Conservation (phyloP, 2,329 filamentous ascomycete species). For the Curvularia hawaiiensis region DNA sequence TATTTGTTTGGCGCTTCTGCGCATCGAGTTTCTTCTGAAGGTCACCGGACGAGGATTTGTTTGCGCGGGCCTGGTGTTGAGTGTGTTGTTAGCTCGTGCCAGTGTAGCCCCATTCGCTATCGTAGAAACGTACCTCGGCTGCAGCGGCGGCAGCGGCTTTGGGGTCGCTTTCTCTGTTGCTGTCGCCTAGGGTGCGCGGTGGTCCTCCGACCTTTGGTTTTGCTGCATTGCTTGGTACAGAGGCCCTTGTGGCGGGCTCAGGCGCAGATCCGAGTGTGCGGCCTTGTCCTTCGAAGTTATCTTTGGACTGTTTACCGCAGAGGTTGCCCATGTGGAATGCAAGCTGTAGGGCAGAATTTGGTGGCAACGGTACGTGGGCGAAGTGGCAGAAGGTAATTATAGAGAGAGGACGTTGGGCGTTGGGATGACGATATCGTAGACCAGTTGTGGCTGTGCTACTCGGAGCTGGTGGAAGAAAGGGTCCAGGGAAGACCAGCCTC, state of each 20-base stretch:
- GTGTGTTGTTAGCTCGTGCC: constrained; percentile 14
- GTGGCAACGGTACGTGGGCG: neutral
- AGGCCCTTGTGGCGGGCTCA: constrained; percentile 51
- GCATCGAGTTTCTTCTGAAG: constrained; percentile 68
- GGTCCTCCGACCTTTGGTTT: constrained; percentile 53
- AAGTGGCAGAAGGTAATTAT: neutral
- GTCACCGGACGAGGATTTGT: constrained; percentile 60
- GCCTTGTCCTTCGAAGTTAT: constrained; percentile 72
- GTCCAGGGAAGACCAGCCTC: constrained; percentile 26
- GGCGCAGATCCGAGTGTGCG: constrained; percentile 68
- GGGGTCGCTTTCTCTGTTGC: constrained; percentile 60
- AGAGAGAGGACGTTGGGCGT: neutral
- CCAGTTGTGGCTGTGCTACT: constrained; percentile 22
- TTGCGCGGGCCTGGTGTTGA: constrained; percentile 66
- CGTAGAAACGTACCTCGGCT: constrained; percentile 71
- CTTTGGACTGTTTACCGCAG: constrained; percentile 71
- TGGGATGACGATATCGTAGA: neutral
- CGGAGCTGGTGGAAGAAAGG: constrained; percentile 20
- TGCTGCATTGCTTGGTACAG: constrained; percentile 42
- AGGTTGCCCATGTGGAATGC: constrained; percentile 74
- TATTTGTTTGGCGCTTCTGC: constrained; percentile 75
- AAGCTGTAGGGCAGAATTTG: neutral
- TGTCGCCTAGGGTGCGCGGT: constrained; percentile 68
- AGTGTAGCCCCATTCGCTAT: too few species aligned
- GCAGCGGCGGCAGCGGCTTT: constrained; percentile 76